Conservation (phyloP, 2,329 filamentous ascomycete genomes). For the Botrytis galanthina region DNA sequence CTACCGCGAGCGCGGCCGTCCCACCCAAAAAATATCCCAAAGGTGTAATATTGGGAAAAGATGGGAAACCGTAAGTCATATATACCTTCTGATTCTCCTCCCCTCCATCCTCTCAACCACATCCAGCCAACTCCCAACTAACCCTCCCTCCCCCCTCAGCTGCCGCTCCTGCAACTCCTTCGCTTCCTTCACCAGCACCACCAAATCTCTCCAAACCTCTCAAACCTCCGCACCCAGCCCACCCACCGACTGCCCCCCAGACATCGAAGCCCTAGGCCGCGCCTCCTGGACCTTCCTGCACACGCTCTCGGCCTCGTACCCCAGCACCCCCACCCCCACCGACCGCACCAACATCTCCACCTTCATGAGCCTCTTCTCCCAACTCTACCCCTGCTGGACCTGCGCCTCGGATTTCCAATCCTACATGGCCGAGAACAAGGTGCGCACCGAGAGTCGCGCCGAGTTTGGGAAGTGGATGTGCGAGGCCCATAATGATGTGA, state of each 20-base stretch:
- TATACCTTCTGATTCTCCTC: background rate
- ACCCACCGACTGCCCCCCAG: constrained; percentile 76
- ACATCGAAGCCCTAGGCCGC: constrained; percentile 83
- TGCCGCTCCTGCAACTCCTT: constrained; percentile 69
- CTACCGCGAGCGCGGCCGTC: constrained; percentile 23
- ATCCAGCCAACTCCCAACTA: background rate
- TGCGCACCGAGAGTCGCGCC: constrained; percentile 56
- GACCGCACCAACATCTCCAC: constrained; percentile 74
- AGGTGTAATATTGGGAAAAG: constrained; percentile 71
- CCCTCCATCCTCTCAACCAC: background rate
- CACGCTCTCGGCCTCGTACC: constrained; percentile 85
- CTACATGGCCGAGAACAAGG: constrained; percentile 66
- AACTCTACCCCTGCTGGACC: constrained; percentile 91
- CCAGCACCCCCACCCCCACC: constrained; percentile 59
- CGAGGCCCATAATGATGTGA: constrained; percentile 83
- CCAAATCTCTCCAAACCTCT: constrained; percentile 33
- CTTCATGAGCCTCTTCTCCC: constrained; percentile 79
- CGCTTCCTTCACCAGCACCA: constrained; percentile 52
- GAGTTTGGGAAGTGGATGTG: constrained; percentile 83
- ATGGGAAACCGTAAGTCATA: constrained; percentile 75
- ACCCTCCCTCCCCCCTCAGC: constrained; percentile 43
- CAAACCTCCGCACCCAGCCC: constrained; percentile 40
- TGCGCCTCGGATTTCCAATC: constrained; percentile 88
- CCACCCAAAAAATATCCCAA: constrained; percentile 57
- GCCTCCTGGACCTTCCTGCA: constrained; percentile 93